phyloP scores from a whole-genome alignment of 768 basidiomycete genomes.

The Leccinellum rugosiceps region DNA sequence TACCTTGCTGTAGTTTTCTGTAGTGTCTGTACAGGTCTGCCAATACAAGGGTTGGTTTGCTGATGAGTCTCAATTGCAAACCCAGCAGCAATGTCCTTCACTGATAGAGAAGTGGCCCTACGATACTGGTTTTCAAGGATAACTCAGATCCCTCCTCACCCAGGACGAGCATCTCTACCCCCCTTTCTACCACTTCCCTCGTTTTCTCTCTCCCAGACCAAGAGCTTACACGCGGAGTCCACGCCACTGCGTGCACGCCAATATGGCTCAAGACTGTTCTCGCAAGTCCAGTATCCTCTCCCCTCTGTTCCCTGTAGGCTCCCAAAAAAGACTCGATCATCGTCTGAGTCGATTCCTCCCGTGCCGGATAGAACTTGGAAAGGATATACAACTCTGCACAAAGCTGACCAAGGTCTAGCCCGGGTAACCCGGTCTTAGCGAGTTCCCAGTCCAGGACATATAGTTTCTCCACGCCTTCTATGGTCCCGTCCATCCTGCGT shows the following conservation, averaged over 20 bases:
- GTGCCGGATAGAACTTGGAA: slow-evolving; percentile 43
- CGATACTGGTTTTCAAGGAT: slow-evolving; percentile 27
- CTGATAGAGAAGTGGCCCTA: slow-evolving; percentile 22
- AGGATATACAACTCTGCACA: slow-evolving; percentile 56
- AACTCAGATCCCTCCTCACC: slow-evolving; percentile 29
- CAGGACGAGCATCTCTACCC: slow-evolving; percentile 42
- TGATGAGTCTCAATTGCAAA: too few species aligned
- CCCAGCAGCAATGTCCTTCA: not conserved
- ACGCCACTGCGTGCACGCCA: slow-evolving; percentile 53
- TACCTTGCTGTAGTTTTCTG: too few species aligned
- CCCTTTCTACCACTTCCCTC: slow-evolving; percentile 48
- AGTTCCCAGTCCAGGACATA: slow-evolving; percentile 68
- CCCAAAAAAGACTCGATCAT: slow-evolving; percentile 44
- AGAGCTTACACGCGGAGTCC: slow-evolving; percentile 41
- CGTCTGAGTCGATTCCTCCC: slow-evolving; percentile 33
- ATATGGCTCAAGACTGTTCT: slow-evolving; percentile 42
- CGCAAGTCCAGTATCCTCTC: slow-evolving; percentile 28
- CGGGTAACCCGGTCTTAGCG: slow-evolving; percentile 52
- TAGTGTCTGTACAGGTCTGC: too few species aligned
- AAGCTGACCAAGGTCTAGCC: slow-evolving; percentile 62
- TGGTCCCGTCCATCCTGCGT: slow-evolving; percentile 22
- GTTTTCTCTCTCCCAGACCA: slow-evolving; percentile 52
- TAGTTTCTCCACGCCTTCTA: slow-evolving; percentile 36
- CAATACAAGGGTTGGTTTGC: too few species aligned
- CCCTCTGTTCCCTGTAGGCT: slow-evolving; percentile 37